phyloP scores from a whole-genome alignment of 176 grass and related monocot genomes.

The Paspalum notatum region DNA sequence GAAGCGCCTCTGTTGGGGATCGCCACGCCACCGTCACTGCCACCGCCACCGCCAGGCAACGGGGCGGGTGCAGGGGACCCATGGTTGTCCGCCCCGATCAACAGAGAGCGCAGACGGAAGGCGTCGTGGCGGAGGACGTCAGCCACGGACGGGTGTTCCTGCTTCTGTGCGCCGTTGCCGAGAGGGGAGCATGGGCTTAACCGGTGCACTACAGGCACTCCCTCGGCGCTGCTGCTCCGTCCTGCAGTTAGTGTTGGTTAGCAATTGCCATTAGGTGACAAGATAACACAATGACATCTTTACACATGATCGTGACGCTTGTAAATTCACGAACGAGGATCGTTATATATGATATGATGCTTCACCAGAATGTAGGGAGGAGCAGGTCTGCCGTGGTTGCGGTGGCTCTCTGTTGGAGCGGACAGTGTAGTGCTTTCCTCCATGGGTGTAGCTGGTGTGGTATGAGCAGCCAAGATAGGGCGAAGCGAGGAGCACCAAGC shows the following conservation, averaged over 20 bases:
- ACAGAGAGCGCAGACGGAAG: neutral
- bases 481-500: conserved; percentile 16
- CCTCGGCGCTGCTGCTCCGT: neutral
- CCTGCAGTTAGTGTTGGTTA: neutral
- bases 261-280: too few species aligned
- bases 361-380: neutral
- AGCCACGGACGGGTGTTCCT: neutral
- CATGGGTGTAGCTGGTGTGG: conserved; percentile 20
- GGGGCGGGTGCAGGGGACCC: neutral
- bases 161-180: neutral
- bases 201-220: conserved; percentile 16
- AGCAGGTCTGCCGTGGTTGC: neutral
- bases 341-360: too few species aligned
- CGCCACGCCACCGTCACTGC: neutral
- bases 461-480: neutral
- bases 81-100: neutral
- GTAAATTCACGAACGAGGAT: neutral
- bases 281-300: neutral
- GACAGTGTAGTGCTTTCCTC: neutral
- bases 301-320: neutral
- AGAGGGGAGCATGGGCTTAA: conserved; percentile 20
- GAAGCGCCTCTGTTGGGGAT: conserved; percentile 8
- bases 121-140: conserved; percentile 36
- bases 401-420: neutral
- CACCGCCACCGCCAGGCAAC: too few species aligned